Evolutionary conservation across 2,329 filamentous ascomycete species (phyloP).

Genomic region (Aquanectria penicillioides): DNA sequence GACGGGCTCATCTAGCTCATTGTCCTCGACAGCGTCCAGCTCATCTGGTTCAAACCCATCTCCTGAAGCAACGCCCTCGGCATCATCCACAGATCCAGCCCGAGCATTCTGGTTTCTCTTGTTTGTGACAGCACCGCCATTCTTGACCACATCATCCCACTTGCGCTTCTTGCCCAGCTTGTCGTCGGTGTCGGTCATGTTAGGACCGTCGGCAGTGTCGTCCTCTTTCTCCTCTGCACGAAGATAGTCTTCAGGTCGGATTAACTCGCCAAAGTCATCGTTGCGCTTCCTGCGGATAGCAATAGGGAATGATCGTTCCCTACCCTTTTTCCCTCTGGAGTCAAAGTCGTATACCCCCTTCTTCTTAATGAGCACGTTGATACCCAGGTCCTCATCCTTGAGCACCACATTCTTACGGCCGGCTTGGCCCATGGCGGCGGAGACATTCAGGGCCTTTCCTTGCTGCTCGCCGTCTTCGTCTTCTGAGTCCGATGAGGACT

Average conservation of each 20-base stretch:
- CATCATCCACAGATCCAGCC: constrained; percentile 57
- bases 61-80: constrained; percentile 47
- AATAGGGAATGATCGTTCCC: constrained; percentile 92
- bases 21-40: constrained; percentile 67
- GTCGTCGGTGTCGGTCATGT: constrained; percentile 59
- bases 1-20: constrained; percentile 57
- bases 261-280: constrained; percentile 94
- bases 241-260: constrained; percentile 92
- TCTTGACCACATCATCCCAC: constrained; percentile 77
- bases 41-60: constrained; percentile 61
- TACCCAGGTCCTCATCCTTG: constrained; percentile 88
- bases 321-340: constrained; percentile 87
- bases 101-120: constrained; percentile 68
- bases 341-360: constrained; percentile 95
- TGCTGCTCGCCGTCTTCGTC: constrained; percentile 91
- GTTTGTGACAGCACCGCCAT: constrained; percentile 52
- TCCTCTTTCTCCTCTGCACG: constrained; percentile 90
- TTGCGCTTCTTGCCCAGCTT: constrained; percentile 91
- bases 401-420: constrained; percentile 86
- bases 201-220: constrained; percentile 66
- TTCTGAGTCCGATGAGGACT: constrained; percentile 86
- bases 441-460: constrained; percentile 89
- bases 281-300: constrained; percentile 80
- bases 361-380: constrained; percentile 88
- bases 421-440: constrained; percentile 84